Evolutionary conservation across 163 green algal genomes (phyloP).

Genomic region (Chloromonas sp.): DNA sequence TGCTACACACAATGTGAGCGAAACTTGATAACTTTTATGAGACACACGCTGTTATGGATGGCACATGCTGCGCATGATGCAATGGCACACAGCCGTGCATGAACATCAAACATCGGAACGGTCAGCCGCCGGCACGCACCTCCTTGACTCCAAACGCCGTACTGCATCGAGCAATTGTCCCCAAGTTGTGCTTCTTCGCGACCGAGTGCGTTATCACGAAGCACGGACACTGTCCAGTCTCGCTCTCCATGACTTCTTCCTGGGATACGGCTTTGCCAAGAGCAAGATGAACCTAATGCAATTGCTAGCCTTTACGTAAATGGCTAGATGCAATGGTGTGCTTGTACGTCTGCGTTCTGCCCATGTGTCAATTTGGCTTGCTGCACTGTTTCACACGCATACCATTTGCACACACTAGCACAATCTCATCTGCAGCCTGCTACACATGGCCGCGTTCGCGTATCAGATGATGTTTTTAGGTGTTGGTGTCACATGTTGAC

Average conservation of each 20-base stretch:
- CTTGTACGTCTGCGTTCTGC: not conserved
- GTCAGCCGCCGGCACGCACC: conserved; percentile 21
- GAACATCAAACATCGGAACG: too few relatives aligned
- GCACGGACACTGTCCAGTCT: conserved; percentile 20
- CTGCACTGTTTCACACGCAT: not conserved
- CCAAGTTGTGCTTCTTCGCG: conserved; percentile 64
- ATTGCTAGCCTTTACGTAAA: too few relatives aligned
- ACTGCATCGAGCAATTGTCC: conserved; percentile 60
- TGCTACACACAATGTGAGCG: not conserved
- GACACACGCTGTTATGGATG: not conserved
- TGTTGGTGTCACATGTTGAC: too few relatives aligned
- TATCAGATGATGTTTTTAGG: too few relatives aligned
- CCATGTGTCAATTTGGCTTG: not conserved
- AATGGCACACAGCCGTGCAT: too few relatives aligned
- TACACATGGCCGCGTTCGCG: too few relatives aligned
- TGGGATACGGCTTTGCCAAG: not conserved
- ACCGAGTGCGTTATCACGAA: conserved; percentile 71
- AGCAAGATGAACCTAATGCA: not conserved
- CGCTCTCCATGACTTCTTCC: not conserved
- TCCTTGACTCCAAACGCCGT: conserved; percentile 71
- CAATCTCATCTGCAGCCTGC: too few relatives aligned
- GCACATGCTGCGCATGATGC: too few relatives aligned
- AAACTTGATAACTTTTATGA: not conserved
- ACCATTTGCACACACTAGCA: not conserved
- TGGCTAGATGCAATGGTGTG: not conserved